Evolutionary conservation across 441 rosid species (phyloP).

Genomic region (Theobroma grandiflorum): DNA sequence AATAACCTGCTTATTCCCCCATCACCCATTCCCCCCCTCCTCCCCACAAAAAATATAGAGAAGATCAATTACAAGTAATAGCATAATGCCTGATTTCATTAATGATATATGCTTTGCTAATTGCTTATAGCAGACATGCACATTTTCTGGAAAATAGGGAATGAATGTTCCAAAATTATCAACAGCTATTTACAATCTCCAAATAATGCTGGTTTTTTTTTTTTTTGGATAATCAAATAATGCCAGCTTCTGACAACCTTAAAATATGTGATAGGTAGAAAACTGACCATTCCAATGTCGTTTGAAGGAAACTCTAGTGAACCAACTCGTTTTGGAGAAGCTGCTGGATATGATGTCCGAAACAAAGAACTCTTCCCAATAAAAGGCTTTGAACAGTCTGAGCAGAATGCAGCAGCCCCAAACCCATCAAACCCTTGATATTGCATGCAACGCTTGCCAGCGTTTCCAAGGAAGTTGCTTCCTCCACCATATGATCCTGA

Average conservation of each 20-base stretch:
- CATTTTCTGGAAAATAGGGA: neutral
- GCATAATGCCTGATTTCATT: neutral
- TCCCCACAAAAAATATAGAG: neutral
- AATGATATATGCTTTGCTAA: neutral
- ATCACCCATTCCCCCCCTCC: neutral
- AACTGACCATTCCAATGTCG: conserved; percentile 59
- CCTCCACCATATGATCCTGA: conserved; percentile 41
- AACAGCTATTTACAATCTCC: conserved; percentile 1
- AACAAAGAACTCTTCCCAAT: conserved; percentile 37
- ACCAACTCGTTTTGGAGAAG: conserved; percentile 38
- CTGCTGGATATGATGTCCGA: conserved; percentile 43
- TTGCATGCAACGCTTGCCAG: conserved; percentile 33
- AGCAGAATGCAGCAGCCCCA: conserved; percentile 42
- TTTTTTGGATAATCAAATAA: neutral
- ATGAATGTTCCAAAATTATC: neutral
- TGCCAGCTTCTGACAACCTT: conserved; percentile 20
- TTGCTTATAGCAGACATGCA: conserved; percentile 13
- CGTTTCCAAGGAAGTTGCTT: conserved; percentile 37
- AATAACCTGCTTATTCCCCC: neutral
- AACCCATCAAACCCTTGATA: conserved; percentile 44
- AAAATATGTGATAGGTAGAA: conserved; percentile 27
- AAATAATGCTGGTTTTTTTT: neutral
- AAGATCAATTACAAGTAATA: neutral
- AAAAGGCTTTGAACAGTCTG: conserved; percentile 45
- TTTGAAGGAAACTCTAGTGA: conserved; percentile 43